Base-by-base conservation (phyloP, 2,329 filamentous ascomycete species). In the Bipolaris cookei region DNA sequence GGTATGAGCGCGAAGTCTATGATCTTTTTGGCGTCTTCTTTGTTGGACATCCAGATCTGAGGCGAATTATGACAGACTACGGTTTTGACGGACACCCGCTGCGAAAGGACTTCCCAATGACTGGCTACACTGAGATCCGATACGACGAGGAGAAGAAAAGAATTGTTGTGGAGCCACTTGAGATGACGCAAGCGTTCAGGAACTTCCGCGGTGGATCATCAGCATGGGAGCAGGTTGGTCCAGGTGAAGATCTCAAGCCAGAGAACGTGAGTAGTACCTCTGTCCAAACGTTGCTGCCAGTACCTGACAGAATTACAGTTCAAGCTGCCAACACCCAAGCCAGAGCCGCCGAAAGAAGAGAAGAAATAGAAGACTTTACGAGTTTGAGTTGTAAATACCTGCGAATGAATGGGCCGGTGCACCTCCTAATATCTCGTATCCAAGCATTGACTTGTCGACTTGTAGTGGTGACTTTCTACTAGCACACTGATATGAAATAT, bases 141-240 rank as follows among this genome's bases (percentile, higher is more conserved):
- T 99, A 96, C 76, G 95, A 99, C 68, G 95, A 99, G 81, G 96
- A 99, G 85, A 99, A 97, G 90, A 99, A 99, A 88, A 88, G 95
- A 62, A 97, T 99, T 75, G 94, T 99, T 59, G 94, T 96, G 30
- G 96, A 99, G 84, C 95, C 96, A 38, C 84, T 99, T 47, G 95
- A 99, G 83, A 86, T 99, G 79, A 98, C 95, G 13, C 95, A 99
- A 80, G 95, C 96, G 6, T 99, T 96, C 88, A 88, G 95, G 70
- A 98, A 99, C 82, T 99, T 99, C 74, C 93, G 97, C 81, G 92
- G 93, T 60, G 92, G 92, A 65, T 85, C 61, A 46, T 72, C 77
- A 46, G 76, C 82, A 38, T 90, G 88, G 84, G 85, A 90, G 77
- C 87, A 87, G 72, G 86, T 90, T 69, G 87, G 88, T 59, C 78